phyloP scores from a whole-genome alignment of 306 rosid genomes.

The Begonia loranthoides region DNA sequence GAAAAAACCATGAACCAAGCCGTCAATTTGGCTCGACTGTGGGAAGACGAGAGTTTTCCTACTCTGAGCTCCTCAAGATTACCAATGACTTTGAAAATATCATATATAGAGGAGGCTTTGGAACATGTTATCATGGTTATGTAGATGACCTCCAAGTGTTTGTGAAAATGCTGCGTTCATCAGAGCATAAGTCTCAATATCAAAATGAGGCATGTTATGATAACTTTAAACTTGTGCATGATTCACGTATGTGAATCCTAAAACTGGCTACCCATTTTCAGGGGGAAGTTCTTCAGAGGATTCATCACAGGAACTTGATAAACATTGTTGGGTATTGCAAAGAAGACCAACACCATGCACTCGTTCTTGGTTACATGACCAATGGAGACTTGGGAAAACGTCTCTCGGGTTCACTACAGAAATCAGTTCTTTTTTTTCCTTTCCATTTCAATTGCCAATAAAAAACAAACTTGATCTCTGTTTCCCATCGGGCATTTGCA shows the following conservation, averaged over 20 bases:
- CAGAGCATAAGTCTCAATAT: neutral
- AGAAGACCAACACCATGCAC: neutral
- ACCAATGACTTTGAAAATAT: neutral
- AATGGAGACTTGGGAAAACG: neutral
- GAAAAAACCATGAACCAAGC: neutral
- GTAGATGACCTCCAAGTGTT: constrained; percentile 5
- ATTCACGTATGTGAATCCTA: neutral
- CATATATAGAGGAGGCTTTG: neutral
- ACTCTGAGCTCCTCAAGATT: constrained; percentile 4
- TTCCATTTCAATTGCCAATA: too few species aligned
- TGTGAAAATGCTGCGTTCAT: neutral
- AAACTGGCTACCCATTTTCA: neutral
- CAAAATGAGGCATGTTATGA: constrained; percentile 1
- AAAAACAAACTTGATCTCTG: neutral
- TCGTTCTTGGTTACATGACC: constrained; percentile 7
- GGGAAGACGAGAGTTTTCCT: constrained; percentile 4
- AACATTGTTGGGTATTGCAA: constrained; percentile 2
- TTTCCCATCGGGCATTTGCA: neutral
- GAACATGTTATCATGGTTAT: constrained; percentile 1
- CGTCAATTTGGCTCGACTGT: neutral
- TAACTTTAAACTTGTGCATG: neutral
- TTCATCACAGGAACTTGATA: constrained; percentile 4
- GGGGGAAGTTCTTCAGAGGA: neutral
- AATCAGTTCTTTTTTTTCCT: neutral
- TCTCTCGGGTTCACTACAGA: constrained; percentile 1